phyloP scores from a whole-genome alignment of 1,284 basidiomycete species.

The Boletus chippewaensis region DNA sequence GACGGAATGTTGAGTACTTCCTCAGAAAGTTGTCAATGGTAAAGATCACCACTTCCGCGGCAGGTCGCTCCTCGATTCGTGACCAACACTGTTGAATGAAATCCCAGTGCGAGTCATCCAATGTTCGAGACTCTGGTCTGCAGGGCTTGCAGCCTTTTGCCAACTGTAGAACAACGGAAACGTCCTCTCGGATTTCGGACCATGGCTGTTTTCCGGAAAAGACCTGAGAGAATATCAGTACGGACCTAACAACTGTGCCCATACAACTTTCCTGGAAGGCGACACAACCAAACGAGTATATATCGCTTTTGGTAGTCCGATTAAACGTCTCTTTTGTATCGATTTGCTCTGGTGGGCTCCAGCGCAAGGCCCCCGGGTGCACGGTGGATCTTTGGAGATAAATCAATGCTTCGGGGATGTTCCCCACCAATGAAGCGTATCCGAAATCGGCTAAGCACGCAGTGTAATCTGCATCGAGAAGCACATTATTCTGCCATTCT shows the following conservation, averaged over 20 bases:
- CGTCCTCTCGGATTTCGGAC: slow-evolving; percentile 3
- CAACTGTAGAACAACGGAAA: neutral
- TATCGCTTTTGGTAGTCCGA: slow-evolving; percentile 4
- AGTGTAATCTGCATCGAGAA: slow-evolving; percentile 11
- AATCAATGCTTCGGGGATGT: neutral
- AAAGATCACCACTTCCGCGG: neutral
- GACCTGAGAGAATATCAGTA: slow-evolving; percentile 1
- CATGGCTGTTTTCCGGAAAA: slow-evolving; percentile 12
- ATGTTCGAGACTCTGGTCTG: slow-evolving; percentile 1
- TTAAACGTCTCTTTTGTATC: neutral
- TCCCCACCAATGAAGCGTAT: slow-evolving; percentile 3
- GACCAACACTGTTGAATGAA: slow-evolving; percentile 10
- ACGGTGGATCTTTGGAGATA: slow-evolving; percentile 12
- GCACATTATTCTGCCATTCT: slow-evolving; percentile 11
- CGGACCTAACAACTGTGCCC: fast-evolving
- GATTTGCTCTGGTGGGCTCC: slow-evolving; percentile 7
- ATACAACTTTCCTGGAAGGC: slow-evolving; percentile 1
- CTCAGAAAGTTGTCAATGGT: neutral
- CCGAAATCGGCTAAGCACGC: slow-evolving; percentile 5
- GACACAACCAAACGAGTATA: slow-evolving; percentile 16
- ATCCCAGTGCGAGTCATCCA: slow-evolving; percentile 5
- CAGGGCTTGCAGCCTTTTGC: neutral
- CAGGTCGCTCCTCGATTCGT: neutral
- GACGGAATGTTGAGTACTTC: neutral
- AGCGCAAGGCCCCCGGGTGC: slow-evolving; percentile 11